A percentile compares a stretch with the other conserved stretches of the same genome.
phyloP scores from a whole-genome alignment of 2,329 filamentous ascomycete species.

The Fusarium haematococcum region DNA sequence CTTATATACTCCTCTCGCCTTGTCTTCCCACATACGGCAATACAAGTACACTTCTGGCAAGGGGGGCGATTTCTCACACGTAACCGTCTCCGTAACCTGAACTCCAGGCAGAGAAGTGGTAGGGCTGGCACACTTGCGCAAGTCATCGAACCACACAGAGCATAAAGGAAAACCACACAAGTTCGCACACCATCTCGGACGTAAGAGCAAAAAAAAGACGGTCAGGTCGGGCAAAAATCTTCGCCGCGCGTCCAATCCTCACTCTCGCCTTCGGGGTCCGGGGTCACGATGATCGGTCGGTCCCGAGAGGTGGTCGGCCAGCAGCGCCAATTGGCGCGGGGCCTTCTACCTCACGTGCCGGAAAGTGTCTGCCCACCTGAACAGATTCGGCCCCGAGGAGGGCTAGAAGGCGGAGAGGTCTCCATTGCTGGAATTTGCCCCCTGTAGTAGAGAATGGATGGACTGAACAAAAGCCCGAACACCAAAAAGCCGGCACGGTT shows the following conservation, averaged over 20 bases:
- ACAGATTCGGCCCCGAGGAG: constrained; percentile 15
- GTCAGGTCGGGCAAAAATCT: constrained; percentile 13
- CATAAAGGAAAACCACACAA: constrained; percentile 17
- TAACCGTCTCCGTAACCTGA: constrained; percentile 29
- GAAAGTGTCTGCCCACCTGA: not conserved
- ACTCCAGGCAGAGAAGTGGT: constrained; percentile 34
- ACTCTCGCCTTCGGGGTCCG: constrained; percentile 8
- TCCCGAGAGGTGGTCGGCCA: constrained; percentile 26
- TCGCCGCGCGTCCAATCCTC: constrained; percentile 41
- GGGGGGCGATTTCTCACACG: constrained; percentile 34
- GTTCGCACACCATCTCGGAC: constrained; percentile 12
- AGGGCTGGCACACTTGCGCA: constrained; percentile 32
- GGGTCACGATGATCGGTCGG: constrained; percentile 26
- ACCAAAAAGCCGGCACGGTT: not conserved
- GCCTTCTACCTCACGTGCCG: not conserved
- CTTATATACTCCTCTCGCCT: constrained; percentile 32
- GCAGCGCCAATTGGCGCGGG: constrained; percentile 22
- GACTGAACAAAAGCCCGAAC: not conserved
- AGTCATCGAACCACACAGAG: constrained; percentile 40
- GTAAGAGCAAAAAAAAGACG: not conserved
- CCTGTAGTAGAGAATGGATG: not conserved
- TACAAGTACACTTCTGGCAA: constrained; percentile 5
- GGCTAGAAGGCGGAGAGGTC: not conserved
- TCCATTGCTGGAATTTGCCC: constrained; percentile 5
- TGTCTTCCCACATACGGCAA: constrained; percentile 28